Base-by-base conservation (phyloP, 202 grass and related monocot genomes). In the Digitaria exilis region DNA sequence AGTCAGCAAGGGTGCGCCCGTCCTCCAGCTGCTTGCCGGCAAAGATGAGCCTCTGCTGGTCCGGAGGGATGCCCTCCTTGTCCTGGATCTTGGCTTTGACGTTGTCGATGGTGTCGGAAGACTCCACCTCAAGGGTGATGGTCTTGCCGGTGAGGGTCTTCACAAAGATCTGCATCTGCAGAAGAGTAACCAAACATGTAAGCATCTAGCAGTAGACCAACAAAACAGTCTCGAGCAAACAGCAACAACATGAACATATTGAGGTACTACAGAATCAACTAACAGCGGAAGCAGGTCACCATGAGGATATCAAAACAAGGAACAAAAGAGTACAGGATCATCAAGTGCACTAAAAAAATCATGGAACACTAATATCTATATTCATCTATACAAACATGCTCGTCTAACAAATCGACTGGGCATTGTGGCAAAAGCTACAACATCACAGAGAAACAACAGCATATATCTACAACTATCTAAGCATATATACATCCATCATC, bases 71-170 rank as follows among this genome's bases (percentile, higher is more conserved):
- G 62, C 85, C 87, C 45, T 90, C 91, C 87, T 93, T 93, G 44
- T 93, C 91, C 78, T 90, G 91, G 54, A 93, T 93, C 73, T 93
- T 90, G 37, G 37, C 37, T 7, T 39, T 39, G 37, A 39, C 37
- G 1, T 39, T 39, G 37, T 39, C 37, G 1, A 39, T 39, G 37
- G 37, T 39, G 37, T 39, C 37, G 37, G 37, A 39, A 39, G 37
- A 39, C 37, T 22, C 54, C n/a, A 91, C 87, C 81, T 94, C 92
- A 0, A 94, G 68, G 3, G 92, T 94, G 39, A 94, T 91, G 5
- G 92, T 94, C 78, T 94, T 94, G 4, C 92, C 92, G 0, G 92
- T 94, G 1, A 94, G 56, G 69, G 92, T 94, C 71, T 94, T 94
- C 0, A 94, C 92, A 0, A 94, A 94, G 56, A 94, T 94, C 72